These are phyloP conservation scores for Colletotrichum sublineola DNA, from an alignment of 2,329 filamentous ascomycete genomes.

Conservation along the genomic window DNA sequence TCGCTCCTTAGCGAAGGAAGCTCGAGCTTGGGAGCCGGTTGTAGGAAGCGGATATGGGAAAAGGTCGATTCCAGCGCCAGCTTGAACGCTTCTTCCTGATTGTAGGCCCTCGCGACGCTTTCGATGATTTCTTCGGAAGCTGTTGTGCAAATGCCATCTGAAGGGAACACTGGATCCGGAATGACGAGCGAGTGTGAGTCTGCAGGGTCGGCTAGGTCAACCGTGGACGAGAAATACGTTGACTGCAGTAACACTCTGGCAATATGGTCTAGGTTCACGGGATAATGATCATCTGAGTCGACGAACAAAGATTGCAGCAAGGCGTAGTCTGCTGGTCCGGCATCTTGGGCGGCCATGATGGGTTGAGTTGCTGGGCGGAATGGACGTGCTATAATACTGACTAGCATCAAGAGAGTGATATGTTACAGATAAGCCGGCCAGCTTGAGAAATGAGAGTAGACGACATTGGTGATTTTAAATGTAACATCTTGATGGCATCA, in stretches of 20 bases:
- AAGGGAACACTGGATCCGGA: background rate
- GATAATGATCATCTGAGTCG: background rate
- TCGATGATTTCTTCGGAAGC: background rate
- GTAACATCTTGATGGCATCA: background rate
- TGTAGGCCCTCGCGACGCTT: background rate
- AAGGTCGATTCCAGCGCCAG: constrained; percentile 25
- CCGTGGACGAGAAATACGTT: background rate
- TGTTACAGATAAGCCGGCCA: too few relatives aligned
- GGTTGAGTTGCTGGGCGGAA: too few relatives aligned
- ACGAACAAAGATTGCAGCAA: background rate
- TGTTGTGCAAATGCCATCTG: background rate
- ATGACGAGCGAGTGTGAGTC: background rate
- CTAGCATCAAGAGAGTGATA: too few relatives aligned
- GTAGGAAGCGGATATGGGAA: background rate
- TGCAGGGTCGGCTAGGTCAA: background rate
- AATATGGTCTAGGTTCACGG: background rate
- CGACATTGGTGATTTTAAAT: too few relatives aligned
- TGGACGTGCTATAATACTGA: background rate
- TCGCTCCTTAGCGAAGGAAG: constrained; percentile 33
- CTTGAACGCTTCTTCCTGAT: background rate
- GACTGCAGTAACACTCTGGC: background rate
- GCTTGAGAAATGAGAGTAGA: too few relatives aligned
- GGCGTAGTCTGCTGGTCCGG: constrained; percentile 14
- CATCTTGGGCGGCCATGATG: background rate
- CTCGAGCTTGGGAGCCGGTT: constrained; percentile 14